These are phyloP conservation scores for Castanea mollissima DNA, from an alignment of 306 rosid genomes.

Conservation along the genomic window DNA sequence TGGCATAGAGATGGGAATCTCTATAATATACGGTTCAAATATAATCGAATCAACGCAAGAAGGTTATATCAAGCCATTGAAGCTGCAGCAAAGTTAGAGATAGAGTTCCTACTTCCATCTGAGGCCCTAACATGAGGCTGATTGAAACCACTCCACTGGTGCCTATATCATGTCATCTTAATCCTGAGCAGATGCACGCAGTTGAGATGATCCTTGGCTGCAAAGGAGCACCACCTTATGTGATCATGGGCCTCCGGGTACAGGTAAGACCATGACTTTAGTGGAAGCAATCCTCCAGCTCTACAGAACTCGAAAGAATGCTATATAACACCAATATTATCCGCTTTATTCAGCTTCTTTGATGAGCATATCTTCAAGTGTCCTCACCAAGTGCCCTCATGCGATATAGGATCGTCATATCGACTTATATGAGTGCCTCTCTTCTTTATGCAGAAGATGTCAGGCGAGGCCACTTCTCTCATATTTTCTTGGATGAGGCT, in stretches of 20 bases:
- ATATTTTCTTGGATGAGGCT: slow-evolving; percentile 93
- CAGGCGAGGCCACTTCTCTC: slow-evolving; percentile 75
- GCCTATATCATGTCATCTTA: slow-evolving; percentile 57
- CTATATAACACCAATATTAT: slow-evolving; percentile 59
- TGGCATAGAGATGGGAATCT: slow-evolving; percentile 46
- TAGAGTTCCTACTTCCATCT: slow-evolving; percentile 62
- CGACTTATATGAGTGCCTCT: slow-evolving; percentile 75
- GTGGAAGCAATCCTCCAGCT: slow-evolving; percentile 84
- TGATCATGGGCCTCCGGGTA: slow-evolving; percentile 94
- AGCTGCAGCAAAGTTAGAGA: slow-evolving; percentile 45
- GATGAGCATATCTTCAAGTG: slow-evolving; percentile 61
- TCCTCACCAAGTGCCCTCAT: slow-evolving; percentile 54
- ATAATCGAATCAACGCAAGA: slow-evolving; percentile 70
- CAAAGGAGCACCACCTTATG: slow-evolving; percentile 78
- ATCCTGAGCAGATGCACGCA: slow-evolving; percentile 58
- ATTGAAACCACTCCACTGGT: slow-evolving; percentile 42
- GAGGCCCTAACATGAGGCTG: slow-evolving; percentile 39
- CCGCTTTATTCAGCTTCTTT: slow-evolving; percentile 64
- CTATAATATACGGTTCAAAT: slow-evolving; percentile 65
- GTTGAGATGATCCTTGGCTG: slow-evolving; percentile 79
- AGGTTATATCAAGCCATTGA: slow-evolving; percentile 76
- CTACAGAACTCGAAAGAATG: slow-evolving; percentile 37
- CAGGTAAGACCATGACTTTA: slow-evolving; percentile 80
- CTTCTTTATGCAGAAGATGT: slow-evolving; percentile 71
- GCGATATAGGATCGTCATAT: slow-evolving; percentile 63